These are phyloP conservation scores for Hemileccinum hortonii DNA, from an alignment of 1,284 basidiomycete species.

Conservation along the genomic window DNA sequence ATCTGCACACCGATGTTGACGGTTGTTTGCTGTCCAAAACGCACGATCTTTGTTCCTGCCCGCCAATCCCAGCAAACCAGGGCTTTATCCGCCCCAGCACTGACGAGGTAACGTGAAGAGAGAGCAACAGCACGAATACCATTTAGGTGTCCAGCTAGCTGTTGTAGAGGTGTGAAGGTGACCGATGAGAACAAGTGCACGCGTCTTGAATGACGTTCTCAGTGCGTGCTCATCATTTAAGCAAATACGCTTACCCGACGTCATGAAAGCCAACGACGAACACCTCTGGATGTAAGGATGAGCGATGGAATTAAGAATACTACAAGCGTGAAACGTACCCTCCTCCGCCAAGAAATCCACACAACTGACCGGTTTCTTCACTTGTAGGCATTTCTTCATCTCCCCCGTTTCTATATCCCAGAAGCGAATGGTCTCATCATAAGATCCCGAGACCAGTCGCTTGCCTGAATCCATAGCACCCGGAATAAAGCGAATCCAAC, in stretches of 20 bases:
- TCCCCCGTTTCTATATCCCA: constrained; percentile 83
- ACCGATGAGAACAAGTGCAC: constrained; percentile 80
- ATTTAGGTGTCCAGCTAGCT: constrained; percentile 80
- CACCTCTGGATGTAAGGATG: constrained; percentile 52
- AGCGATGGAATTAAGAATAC: neutral
- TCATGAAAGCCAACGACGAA: constrained; percentile 93
- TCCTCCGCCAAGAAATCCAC: constrained; percentile 84
- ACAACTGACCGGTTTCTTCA: constrained; percentile 87
- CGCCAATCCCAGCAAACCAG: constrained; percentile 93
- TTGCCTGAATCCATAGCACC: constrained; percentile 44
- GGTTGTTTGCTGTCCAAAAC: constrained; percentile 92
- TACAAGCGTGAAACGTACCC: constrained; percentile 41
- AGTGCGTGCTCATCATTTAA: constrained; percentile 4
- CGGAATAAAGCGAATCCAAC: neutral
- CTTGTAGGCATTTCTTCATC: constrained; percentile 76
- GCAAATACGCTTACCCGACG: constrained; percentile 62
- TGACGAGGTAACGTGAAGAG: constrained; percentile 81
- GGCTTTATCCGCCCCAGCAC: constrained; percentile 84
- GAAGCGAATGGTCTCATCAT: constrained; percentile 88
- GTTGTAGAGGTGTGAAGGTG: constrained; percentile 78
- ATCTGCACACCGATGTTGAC: constrained; percentile 89
- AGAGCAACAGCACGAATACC: constrained; percentile 86
- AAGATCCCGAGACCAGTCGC: constrained; percentile 82
- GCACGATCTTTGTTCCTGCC: constrained; percentile 80
- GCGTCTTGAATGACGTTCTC: constrained; percentile 45